phyloP scores from a whole-genome alignment of 768 basidiomycete genomes.

The Tylopilus felleus region DNA sequence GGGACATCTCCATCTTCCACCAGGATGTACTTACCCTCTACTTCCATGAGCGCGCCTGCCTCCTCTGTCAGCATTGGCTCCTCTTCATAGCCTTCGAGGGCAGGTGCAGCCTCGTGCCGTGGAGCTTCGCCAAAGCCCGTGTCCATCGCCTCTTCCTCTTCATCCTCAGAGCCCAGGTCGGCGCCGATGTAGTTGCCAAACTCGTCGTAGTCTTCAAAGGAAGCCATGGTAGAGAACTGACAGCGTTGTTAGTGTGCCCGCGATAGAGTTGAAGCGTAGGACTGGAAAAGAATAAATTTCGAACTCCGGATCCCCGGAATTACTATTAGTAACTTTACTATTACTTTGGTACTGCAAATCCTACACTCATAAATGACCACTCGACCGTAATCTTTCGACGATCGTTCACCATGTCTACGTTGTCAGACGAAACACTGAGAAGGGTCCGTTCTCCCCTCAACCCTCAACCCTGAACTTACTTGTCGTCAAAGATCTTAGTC shows the following conservation, averaged over 20 bases:
- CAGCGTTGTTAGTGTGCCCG: slow-evolving; percentile 1
- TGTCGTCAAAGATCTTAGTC: slow-evolving; percentile 64
- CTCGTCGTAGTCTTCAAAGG: slow-evolving; percentile 81
- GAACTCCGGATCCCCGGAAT: slow-evolving; percentile 39
- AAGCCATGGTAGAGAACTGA: slow-evolving; percentile 41
- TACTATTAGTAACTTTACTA: not conserved
- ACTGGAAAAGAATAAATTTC: slow-evolving; percentile 29
- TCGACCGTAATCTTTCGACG: slow-evolving; percentile 2
- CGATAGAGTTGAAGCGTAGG: slow-evolving; percentile 6
- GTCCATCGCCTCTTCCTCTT: slow-evolving; percentile 53
- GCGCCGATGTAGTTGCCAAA: slow-evolving; percentile 98
- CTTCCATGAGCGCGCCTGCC: slow-evolving; percentile 74
- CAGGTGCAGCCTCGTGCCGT: slow-evolving; percentile 41
- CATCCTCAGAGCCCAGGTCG: slow-evolving; percentile 83
- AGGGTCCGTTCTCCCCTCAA: slow-evolving; percentile 46
- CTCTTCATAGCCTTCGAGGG: slow-evolving; percentile 84
- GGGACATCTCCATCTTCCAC: not conserved
- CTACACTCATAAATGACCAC: slow-evolving; percentile 11
- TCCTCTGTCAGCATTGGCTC: slow-evolving; percentile 55
- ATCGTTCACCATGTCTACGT: slow-evolving; percentile 42
- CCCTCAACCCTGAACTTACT: slow-evolving; percentile 19
- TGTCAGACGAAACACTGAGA: slow-evolving; percentile 79
- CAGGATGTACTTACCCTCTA: slow-evolving; percentile 58
- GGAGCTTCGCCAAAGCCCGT: slow-evolving; percentile 42
- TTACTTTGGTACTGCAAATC: not conserved